Base-by-base conservation (phyloP, 305 asterid species). In the Coffea humblotiana region DNA sequence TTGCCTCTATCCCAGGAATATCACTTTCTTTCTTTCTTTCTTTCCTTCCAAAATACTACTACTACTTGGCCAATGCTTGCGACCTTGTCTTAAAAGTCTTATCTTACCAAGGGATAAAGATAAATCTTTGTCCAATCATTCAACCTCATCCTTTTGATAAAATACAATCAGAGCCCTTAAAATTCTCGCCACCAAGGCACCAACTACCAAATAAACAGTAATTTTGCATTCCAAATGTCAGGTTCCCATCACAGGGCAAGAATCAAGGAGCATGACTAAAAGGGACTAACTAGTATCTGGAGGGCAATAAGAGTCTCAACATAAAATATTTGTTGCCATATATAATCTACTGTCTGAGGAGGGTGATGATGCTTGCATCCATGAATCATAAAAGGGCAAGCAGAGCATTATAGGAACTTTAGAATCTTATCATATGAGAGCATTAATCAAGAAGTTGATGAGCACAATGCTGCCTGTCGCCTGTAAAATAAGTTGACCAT, bases 1-100 rank as follows among this genome's bases (percentile, higher is more conserved):
- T 3, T 54, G 61, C 51, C 60, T 16, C 8, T 27, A 45, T 63
- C 25, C 40, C 45, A 74, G 70, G 65, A 63, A 74, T 76, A 77
- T 72, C 88, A 75, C 81, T 80, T 51, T 83, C 84, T 56, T 61
- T 81, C 78, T 25, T 40, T 40, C 32, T 56, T 61, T 81, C 78
- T 25, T 37, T 37, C 43, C 56, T 61, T 81, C 78, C 25, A 35
- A 74, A 74, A 64, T 43, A 83, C 83, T 32, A 32, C 32, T 32
- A 32, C 32, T 32, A 32, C 1, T n/a, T 8, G 52, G 86, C 80
- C 88, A 83, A 80, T 74, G 51, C 68, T 61, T 58, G 9, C 21
- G 80, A 70, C 80, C 70, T 61, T 64, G 83, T 65, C 63, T 78
- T 83, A 8, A 6, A n/a, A 72, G 14, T 35, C 25, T 21, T 69